Percentiles rank a stretch among this genome's conserved stretches.
These are phyloP conservation scores for Schizosaccharomyces japonicus DNA, from an alignment of 805 yeast genomes.

Conservation along the genomic window DNA sequence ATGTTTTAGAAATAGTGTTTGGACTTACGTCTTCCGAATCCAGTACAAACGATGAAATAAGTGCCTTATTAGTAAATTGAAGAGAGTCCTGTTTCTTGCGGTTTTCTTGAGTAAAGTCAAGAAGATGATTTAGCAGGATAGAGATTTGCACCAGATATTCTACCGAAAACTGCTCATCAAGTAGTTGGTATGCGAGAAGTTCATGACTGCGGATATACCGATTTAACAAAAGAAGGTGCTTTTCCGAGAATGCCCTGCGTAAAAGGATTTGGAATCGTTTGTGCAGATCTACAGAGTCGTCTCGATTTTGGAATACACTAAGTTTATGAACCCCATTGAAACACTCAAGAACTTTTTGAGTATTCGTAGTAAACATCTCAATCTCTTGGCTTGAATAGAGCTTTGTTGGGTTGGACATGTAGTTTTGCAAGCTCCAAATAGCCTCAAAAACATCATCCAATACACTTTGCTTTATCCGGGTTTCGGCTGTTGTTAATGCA, in stretches of 20 bases:
- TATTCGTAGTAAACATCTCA: slow-evolving; percentile 1
- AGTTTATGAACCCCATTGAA: background rate
- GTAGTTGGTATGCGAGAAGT: background rate
- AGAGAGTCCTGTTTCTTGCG: background rate
- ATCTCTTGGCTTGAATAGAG: slow-evolving; percentile 6
- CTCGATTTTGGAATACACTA: background rate
- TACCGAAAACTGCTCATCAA: background rate
- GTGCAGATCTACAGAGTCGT: background rate
- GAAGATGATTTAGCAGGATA: background rate
- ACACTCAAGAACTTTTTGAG: background rate
- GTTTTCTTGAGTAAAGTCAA: slow-evolving; percentile 3
- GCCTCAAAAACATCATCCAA: slow-evolving; percentile 9
- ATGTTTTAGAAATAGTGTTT: background rate
- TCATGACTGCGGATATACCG: background rate
- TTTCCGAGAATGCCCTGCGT: slow-evolving; percentile 1
- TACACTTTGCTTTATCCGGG: too few species aligned
- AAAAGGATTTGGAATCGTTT: too few species aligned
- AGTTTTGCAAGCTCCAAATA: slow-evolving; percentile 16
- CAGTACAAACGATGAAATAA: slow-evolving; percentile 10
- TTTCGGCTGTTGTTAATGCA: too few species aligned
- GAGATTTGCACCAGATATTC: background rate
- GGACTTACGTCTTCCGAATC: slow-evolving; percentile 8
- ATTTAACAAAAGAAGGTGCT: background rate
- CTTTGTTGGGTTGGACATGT: slow-evolving; percentile 13
- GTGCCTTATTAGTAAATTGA: slow-evolving; percentile 9